Evolutionary conservation across 2,329 filamentous ascomycete genomes (phyloP).

Genomic region (Bipolaris cookei): DNA sequence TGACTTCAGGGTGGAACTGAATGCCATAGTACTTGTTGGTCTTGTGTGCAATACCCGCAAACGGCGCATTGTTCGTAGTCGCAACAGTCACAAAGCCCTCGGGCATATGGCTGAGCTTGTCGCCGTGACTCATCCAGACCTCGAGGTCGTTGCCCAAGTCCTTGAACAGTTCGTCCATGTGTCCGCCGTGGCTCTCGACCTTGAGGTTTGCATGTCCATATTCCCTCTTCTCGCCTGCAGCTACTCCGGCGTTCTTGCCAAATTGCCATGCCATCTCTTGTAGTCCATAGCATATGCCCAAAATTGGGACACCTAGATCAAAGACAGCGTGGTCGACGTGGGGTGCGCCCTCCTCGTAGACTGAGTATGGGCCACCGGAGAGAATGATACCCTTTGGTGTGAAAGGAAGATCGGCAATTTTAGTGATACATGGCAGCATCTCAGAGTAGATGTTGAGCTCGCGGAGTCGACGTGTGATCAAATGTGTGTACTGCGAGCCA

Average conservation of each 20-base stretch:
- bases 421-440: slow-evolving; percentile 86
- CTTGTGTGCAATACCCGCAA: slow-evolving; percentile 78
- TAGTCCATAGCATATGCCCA: slow-evolving; percentile 69
- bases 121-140: slow-evolving; percentile 87
- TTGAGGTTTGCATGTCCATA: slow-evolving; percentile 74
- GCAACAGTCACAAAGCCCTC: slow-evolving; percentile 76
- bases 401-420: slow-evolving; percentile 75
- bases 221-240: slow-evolving; percentile 70
- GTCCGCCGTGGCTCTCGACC: slow-evolving; percentile 61
- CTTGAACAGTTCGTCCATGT: slow-evolving; percentile 80
- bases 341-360: slow-evolving; percentile 78
- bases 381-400: slow-evolving; percentile 85
- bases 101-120: slow-evolving; percentile 80
- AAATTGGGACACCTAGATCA: slow-evolving; percentile 69
- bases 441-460: slow-evolving; percentile 84
- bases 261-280: slow-evolving; percentile 78
- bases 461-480: slow-evolving; percentile 76
- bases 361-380: slow-evolving; percentile 75
- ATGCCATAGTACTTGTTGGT: slow-evolving; percentile 76
- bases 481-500: slow-evolving; percentile 73
- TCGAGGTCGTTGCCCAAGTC: slow-evolving; percentile 73
- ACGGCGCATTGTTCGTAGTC: slow-evolving; percentile 76
- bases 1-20: slow-evolving; percentile 90
- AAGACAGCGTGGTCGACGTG: slow-evolving; percentile 85
- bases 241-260: slow-evolving; percentile 65